These are phyloP conservation scores for Phanerochaete carnosa DNA, from an alignment of 768 basidiomycete species.

Conservation along the genomic window DNA sequence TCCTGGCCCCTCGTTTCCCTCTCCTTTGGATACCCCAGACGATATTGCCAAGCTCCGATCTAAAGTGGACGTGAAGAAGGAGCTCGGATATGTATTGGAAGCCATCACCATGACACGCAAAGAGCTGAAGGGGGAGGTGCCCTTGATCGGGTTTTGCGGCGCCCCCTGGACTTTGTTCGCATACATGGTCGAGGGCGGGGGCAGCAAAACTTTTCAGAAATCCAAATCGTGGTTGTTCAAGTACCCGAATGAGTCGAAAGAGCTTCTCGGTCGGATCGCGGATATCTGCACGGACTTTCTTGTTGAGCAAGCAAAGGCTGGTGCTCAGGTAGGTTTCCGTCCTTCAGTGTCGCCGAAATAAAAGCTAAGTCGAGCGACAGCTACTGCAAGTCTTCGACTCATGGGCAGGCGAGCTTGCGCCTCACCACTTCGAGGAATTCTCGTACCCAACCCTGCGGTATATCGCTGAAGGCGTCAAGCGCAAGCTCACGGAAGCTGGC, in stretches of 20 bases:
- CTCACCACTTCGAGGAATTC: constrained; percentile 80
- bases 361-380: constrained; percentile 36
- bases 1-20: constrained; percentile 85
- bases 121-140: constrained; percentile 82
- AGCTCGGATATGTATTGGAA: constrained; percentile 88
- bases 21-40: constrained; percentile 74
- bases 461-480: constrained; percentile 69
- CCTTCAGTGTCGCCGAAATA: background rate
- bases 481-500: constrained; percentile 47
- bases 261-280: constrained; percentile 76
- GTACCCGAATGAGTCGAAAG: constrained; percentile 80
- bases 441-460: constrained; percentile 75
- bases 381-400: constrained; percentile 97
- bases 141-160: constrained; percentile 95
- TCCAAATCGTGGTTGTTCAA: constrained; percentile 94
- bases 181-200: constrained; percentile 98
- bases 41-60: constrained; percentile 62
- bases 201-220: constrained; percentile 86
- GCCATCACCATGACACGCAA: constrained; percentile 85
- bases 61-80: constrained; percentile 75
- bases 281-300: constrained; percentile 86
- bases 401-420: constrained; percentile 90
- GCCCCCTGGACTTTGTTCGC: constrained; percentile 98
- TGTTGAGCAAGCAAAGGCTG: constrained; percentile 90
- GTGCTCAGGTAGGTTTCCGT: constrained; percentile 77